phyloP scores from a whole-genome alignment of 2,329 filamentous ascomycete genomes.

The Colletotrichum liaoningense region DNA sequence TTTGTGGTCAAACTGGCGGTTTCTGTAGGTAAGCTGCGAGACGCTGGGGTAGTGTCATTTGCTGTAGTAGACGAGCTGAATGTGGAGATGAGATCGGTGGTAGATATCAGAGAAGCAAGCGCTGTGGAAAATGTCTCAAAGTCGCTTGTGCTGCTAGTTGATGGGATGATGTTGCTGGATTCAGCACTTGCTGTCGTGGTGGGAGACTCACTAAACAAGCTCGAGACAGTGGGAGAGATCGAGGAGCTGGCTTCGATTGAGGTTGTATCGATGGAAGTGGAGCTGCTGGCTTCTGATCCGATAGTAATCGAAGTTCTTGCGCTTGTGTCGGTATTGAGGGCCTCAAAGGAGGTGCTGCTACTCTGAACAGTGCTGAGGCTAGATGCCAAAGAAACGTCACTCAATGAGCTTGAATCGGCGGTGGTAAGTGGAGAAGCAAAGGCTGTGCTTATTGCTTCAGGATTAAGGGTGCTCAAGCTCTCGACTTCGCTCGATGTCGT shows the following conservation, averaged over 20 bases:
- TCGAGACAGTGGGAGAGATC: background rate
- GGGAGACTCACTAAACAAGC: background rate
- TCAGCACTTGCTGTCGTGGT: background rate
- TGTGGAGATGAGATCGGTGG: background rate
- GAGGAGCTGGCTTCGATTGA: background rate
- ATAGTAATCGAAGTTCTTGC: background rate
- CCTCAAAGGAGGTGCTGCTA: background rate
- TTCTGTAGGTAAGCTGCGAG: background rate
- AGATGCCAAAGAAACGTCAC: background rate
- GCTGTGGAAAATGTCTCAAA: background rate
- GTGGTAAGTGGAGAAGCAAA: background rate
- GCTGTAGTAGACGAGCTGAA: background rate
- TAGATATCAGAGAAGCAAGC: background rate
- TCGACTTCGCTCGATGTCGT: background rate
- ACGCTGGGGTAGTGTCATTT: background rate
- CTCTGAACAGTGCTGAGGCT: background rate
- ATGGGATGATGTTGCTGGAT: background rate
- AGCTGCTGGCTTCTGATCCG: background rate
- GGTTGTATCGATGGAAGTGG: background rate
- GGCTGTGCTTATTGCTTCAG: background rate
- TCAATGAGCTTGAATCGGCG: background rate
- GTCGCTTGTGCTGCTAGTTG: background rate
- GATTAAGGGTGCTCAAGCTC: background rate
- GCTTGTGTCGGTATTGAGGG: background rate
- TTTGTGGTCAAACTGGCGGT: background rate